Base-by-base conservation (phyloP, 129 eudicot genomes). In the Helianthus tuberosus region DNA sequence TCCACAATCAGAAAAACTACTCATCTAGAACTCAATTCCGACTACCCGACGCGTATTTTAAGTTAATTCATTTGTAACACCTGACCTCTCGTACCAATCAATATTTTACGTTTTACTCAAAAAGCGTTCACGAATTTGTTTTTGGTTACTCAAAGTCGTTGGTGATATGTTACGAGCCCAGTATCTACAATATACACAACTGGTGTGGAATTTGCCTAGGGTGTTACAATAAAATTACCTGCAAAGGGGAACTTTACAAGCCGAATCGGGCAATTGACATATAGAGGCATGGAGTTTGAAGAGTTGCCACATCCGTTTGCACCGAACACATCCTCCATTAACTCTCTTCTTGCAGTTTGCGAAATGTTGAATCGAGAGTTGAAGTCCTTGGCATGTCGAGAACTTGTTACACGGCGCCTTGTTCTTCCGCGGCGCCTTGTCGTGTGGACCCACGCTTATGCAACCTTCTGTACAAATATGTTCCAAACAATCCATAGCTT, bases 381-480 rank as follows among this genome's bases (percentile, higher is more conserved):
- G 99, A 41, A 95, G 74, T 4, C 97, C 97, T 29, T 85, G 86
- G 68, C 99, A 95, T 43, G 86, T 87, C 8, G 94, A 81, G 60
- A 81, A 91, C 74, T 86, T 91, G 77, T 80, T 85, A 68, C 99
- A 95, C 0, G 97, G 99, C 47, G 75, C 81, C 79, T 48, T 85
- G 69, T 66, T 89, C 79, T 74, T 72, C 43, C 60, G 61, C 7
- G 93, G 89, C 51, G 76, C 86, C 84, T 75, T 81, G 79, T 85
- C 86, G 73, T 52, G 64, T 3, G 99, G 99, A 39, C 99, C 97
- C 0, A 95, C 99, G 39, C 75, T 82, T 8, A 89, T 85, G 85
- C 99, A 95, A 25, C 99, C 99, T 79, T 95, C 96, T 0, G 96
- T 81, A 47, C 94, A 91, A 44, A 95, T 95, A 71, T 95, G 99